Conservation (phyloP, 148 eudicot genomes). For the Cornus kousa region DNA sequence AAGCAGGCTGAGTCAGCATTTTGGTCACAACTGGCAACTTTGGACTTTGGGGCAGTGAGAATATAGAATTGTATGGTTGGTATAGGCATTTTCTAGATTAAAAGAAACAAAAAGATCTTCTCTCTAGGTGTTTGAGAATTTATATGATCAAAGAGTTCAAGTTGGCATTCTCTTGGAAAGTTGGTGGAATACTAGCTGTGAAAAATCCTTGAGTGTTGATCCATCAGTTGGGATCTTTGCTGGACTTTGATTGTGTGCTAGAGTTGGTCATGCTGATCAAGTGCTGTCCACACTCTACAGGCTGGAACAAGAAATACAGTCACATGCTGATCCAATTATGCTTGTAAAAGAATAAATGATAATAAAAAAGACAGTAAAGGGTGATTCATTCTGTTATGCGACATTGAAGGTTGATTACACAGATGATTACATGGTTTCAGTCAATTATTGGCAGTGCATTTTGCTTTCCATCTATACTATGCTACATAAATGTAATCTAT, state of each 20-base stretch:
- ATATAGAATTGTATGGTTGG: background rate
- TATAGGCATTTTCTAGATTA: background rate
- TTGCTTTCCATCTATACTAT: background rate
- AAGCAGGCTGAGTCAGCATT: too few relatives aligned
- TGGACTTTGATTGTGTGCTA: background rate
- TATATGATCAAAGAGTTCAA: background rate
- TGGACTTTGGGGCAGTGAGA: background rate
- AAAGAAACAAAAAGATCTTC: background rate
- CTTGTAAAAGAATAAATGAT: background rate
- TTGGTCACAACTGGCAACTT: too few relatives aligned
- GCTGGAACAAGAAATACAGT: background rate
- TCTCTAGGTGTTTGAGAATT: too few relatives aligned
- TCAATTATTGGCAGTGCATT: background rate
- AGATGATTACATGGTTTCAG: background rate
- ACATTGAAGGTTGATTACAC: background rate
- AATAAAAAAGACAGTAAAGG: background rate
- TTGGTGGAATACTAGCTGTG: background rate
- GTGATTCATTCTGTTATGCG: background rate
- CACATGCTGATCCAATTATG: background rate
- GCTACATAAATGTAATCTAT: background rate
- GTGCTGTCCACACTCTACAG: too few relatives aligned
- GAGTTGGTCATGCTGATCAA: background rate
- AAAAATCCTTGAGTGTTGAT: background rate
- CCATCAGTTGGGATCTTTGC: background rate
- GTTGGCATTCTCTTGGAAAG: background rate